A percentile compares a stretch with the other conserved stretches of the same genome.
Evolutionary conservation across 768 basidiomycete genomes (phyloP).

Genomic region (Multifurca ochricompacta): DNA sequence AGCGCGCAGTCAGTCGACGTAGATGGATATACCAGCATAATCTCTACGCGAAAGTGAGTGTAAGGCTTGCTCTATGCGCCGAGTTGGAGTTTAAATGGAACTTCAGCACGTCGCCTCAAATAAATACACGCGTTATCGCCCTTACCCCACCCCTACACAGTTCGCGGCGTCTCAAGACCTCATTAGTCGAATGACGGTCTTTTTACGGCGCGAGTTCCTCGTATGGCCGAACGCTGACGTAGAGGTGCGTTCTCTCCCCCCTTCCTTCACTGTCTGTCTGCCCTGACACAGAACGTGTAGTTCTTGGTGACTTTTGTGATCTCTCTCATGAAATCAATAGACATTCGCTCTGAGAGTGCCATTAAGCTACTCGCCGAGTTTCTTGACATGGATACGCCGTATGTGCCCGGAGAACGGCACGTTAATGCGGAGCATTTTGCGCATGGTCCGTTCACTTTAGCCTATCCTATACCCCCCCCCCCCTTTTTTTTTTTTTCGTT

Average conservation of each 20-base stretch:
- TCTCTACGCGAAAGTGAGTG: slow-evolving; percentile 73
- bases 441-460: slow-evolving; percentile 53
- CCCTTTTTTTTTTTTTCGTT: not conserved
- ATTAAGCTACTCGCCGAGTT: slow-evolving; percentile 82
- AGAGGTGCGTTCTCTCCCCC: slow-evolving; percentile 45
- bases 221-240: slow-evolving; percentile 90
- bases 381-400: slow-evolving; percentile 66
- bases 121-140: slow-evolving; percentile 75
- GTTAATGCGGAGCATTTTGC: slow-evolving; percentile 88
- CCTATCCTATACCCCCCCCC: not conserved
- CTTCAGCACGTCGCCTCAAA: slow-evolving; percentile 87
- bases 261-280: not conserved
- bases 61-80: not conserved
- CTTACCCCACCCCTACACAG: slow-evolving; percentile 80
- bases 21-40: slow-evolving; percentile 75
- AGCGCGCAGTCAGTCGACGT: slow-evolving; percentile 63
- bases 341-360: slow-evolving; percentile 85
- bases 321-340: slow-evolving; percentile 86
- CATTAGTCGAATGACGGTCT: slow-evolving; percentile 67
- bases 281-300: slow-evolving; percentile 31
- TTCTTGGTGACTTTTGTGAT: slow-evolving; percentile 86
- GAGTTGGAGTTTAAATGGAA: slow-evolving; percentile 5
- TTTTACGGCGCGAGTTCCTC: slow-evolving; percentile 76
- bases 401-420: slow-evolving; percentile 47
- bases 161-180: slow-evolving; percentile 71